phyloP scores from a whole-genome alignment of 1,284 basidiomycete genomes.

The Sanghuangporus sanghuang region DNA sequence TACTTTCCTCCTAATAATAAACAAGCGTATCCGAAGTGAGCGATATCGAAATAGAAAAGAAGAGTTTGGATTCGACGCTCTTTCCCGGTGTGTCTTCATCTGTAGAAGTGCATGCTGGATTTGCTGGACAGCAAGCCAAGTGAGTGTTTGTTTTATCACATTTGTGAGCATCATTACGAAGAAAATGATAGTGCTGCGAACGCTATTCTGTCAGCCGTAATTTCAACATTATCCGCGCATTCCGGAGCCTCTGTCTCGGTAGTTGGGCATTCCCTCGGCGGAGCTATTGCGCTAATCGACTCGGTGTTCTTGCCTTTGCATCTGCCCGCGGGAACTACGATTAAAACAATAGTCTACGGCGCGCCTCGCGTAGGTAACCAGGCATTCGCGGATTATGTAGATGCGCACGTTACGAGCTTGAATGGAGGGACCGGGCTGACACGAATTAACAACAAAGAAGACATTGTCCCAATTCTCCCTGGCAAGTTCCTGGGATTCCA shows the following conservation, averaged over 20 bases:
- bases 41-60: conserved; percentile 43
- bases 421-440: conserved; percentile 29
- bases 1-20: conserved; percentile 21
- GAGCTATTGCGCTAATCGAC: conserved; percentile 47
- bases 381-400: conserved; percentile 54
- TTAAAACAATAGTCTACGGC: conserved; percentile 40
- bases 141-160: conserved; percentile 24
- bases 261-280: conserved; percentile 53
- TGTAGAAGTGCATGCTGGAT: conserved; percentile 54
- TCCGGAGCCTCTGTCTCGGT: conserved; percentile 37
- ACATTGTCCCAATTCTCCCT: conserved; percentile 32
- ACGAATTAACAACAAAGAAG: conserved; percentile 45
- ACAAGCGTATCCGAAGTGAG: conserved; percentile 41
- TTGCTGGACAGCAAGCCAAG: conserved; percentile 47
- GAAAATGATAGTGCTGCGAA: conserved; percentile 38
- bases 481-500: conserved; percentile 47
- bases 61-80: conserved; percentile 35
- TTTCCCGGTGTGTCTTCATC: conserved; percentile 51
- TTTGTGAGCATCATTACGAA: not conserved
- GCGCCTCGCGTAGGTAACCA: conserved; percentile 64
- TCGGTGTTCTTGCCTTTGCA: conserved; percentile 33
- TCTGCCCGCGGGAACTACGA: conserved; percentile 28
- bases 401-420: conserved; percentile 31
- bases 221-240: conserved; percentile 36
- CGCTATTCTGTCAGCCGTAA: conserved; percentile 43